Evolutionary conservation across 1,284 basidiomycete species (phyloP).

Genomic region (Agaricales sp.): DNA sequence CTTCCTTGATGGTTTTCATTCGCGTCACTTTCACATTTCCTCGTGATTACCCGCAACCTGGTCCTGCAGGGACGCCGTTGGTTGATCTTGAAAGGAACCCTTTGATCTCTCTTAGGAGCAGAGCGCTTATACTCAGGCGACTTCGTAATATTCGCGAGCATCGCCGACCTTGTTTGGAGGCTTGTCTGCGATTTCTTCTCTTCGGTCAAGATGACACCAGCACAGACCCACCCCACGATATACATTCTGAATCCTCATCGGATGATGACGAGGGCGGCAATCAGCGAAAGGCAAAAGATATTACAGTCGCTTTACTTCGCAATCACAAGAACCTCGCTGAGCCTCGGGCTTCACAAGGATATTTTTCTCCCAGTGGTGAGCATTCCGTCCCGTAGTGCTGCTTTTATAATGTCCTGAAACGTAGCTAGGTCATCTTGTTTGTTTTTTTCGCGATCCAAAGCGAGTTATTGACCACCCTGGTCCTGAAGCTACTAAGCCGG

Average conservation of each 20-base stretch:
- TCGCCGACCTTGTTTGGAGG: conserved; percentile 70
- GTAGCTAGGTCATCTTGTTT: conserved; percentile 76
- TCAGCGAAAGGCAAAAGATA: conserved; percentile 33
- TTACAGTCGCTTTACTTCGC: conserved; percentile 42
- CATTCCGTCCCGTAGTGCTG: background rate
- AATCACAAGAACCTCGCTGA: conserved; percentile 70
- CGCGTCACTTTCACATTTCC: conserved; percentile 90
- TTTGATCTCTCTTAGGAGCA: conserved; percentile 65
- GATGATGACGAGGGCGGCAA: conserved; percentile 33
- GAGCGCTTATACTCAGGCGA: conserved; percentile 67
- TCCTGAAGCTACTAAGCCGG: conserved; percentile 12
- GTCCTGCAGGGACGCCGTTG: conserved; percentile 55
- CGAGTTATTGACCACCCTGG: conserved; percentile 46
- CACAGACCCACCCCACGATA: conserved; percentile 24
- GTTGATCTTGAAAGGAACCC: conserved; percentile 81
- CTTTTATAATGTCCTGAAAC: no score
- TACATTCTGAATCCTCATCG: conserved; percentile 47
- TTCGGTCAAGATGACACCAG: conserved; percentile 51
- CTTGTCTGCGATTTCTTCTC: conserved; percentile 72
- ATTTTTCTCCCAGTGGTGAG: conserved; percentile 80
- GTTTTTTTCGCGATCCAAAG: conserved; percentile 73
- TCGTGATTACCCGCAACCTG: conserved; percentile 62
- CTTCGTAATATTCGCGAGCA: conserved; percentile 63
- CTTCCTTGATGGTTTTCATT: conserved; percentile 70
- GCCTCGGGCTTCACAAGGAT: conserved; percentile 71